Percentiles rank a stretch among this genome's conserved stretches.
These are phyloP conservation scores for Wolfiporia cocos DNA, from an alignment of 1,284 basidiomycete genomes.

Conservation along the genomic window DNA sequence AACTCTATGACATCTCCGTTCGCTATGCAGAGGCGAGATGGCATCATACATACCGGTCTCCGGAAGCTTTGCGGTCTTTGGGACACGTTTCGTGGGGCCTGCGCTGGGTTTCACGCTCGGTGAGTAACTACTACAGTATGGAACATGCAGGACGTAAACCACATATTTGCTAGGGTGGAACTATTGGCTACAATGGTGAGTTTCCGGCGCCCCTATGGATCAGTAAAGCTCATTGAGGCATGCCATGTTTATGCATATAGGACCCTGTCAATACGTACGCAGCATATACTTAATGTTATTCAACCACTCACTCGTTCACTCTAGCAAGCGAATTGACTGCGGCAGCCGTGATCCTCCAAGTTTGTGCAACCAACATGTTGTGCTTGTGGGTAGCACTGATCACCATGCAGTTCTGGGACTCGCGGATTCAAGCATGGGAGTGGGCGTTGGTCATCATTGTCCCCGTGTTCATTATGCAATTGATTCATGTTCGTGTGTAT, in stretches of 20 bases:
- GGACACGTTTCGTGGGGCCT: slow-evolving; percentile 25
- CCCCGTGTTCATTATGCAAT: slow-evolving; percentile 38
- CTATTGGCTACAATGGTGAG: slow-evolving; percentile 50
- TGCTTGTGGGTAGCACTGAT: background rate
- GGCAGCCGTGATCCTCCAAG: slow-evolving; percentile 37
- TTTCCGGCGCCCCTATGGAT: background rate
- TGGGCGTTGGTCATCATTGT: slow-evolving; percentile 46
- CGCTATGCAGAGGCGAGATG: slow-evolving; percentile 44
- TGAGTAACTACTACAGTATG: slow-evolving; percentile 1
- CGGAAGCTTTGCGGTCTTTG: slow-evolving; percentile 46
- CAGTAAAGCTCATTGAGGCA: background rate
- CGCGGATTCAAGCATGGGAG: slow-evolving; percentile 39
- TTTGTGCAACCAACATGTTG: slow-evolving; percentile 6
- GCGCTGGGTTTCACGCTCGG: slow-evolving; percentile 26
- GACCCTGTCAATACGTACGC: slow-evolving; percentile 35
- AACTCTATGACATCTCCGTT: slow-evolving; percentile 19
- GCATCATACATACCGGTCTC: slow-evolving; percentile 45
- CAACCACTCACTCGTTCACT: background rate
- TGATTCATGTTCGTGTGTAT: slow-evolving; percentile 42
- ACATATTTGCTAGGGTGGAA: slow-evolving; percentile 34
- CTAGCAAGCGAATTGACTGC: slow-evolving; percentile 39
- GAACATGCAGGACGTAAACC: no score
- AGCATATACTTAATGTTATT: background rate
- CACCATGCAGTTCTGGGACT: slow-evolving; percentile 40
- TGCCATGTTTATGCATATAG: slow-evolving; percentile 14